Evolutionary conservation across 2,329 filamentous ascomycete species (phyloP).

Genomic region (Exophiala spinifera): DNA sequence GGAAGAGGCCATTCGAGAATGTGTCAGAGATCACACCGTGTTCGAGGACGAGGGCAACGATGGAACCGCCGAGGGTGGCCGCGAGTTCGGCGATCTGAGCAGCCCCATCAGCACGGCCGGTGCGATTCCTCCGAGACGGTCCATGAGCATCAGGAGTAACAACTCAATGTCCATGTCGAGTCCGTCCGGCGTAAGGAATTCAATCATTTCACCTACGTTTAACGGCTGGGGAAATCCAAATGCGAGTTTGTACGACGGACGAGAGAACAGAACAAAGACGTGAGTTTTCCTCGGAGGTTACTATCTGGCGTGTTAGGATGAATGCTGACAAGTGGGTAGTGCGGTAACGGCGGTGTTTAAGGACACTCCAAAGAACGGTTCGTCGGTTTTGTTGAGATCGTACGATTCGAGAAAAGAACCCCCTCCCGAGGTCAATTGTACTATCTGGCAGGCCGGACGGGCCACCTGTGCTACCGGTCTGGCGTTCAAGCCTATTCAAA

Average conservation of each 20-base stretch:
- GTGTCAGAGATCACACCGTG: conserved; percentile 79
- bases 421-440: conserved; percentile 86
- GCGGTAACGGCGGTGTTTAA: conserved; percentile 89
- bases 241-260: conserved; percentile 79
- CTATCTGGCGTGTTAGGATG: background rate
- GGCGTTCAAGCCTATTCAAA: conserved; percentile 92
- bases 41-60: conserved; percentile 83
- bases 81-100: conserved; percentile 45
- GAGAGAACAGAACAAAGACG: conserved; percentile 87
- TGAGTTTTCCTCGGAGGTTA: conserved; percentile 48
- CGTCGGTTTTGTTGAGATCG: conserved; percentile 75
- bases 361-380: conserved; percentile 66
- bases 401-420: conserved; percentile 94
- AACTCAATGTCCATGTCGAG: conserved; percentile 69
- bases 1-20: conserved; percentile 88
- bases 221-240: conserved; percentile 73
- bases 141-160: conserved; percentile 45
- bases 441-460: conserved; percentile 93
- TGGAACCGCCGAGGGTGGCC: conserved; percentile 43
- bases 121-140: conserved; percentile 20
- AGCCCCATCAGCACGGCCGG: conserved; percentile 35
- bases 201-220: conserved; percentile 23
- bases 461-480: conserved; percentile 89
- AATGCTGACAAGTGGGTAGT: conserved; percentile 46
- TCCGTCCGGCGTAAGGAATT: conserved; percentile 44